phyloP scores from a whole-genome alignment of 805 yeast species.

The Hanseniaspora valbyensis region DNA sequence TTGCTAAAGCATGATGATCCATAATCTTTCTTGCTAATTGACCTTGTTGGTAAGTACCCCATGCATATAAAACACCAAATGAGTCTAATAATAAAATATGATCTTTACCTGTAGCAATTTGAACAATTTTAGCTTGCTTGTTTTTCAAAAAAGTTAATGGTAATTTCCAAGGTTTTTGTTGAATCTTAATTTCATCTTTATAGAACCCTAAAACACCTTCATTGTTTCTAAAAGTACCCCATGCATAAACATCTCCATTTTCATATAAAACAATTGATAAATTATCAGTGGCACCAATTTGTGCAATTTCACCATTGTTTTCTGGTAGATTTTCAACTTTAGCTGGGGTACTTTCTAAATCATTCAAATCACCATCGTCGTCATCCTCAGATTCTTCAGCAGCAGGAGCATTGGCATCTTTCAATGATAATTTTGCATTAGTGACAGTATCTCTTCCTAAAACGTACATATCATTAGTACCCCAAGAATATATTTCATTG shows the following conservation, averaged over 20 bases:
- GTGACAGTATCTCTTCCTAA: slow-evolving; percentile 73
- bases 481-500: slow-evolving; percentile 95
- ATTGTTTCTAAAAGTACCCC: slow-evolving; percentile 94
- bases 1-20: slow-evolving; percentile 39
- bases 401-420: no score
- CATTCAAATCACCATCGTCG: slow-evolving; percentile 79
- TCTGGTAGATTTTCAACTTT: slow-evolving; percentile 57
- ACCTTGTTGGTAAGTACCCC: slow-evolving; percentile 95
- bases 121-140: slow-evolving; percentile 57
- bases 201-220: slow-evolving; percentile 81
- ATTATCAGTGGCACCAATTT: slow-evolving; percentile 85
- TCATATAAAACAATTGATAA: slow-evolving; percentile 68
- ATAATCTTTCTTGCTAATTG: slow-evolving; percentile 80
- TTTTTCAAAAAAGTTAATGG: slow-evolving; percentile 26
- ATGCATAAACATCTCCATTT: slow-evolving; percentile 83
- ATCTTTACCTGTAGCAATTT: slow-evolving; percentile 86
- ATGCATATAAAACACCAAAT: slow-evolving; percentile 79
- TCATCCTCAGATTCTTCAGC: slow-evolving; percentile 48
- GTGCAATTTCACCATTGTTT: slow-evolving; percentile 48
- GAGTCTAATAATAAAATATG: slow-evolving; percentile 78
- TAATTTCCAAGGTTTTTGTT: slow-evolving; percentile 56
- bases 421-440: slow-evolving; percentile 49
- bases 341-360: slow-evolving; percentile 80
- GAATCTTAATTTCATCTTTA: slow-evolving; percentile 50
- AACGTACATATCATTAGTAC: slow-evolving; percentile 85